A percentile compares a stretch with the other conserved stretches of the same genome.
These are phyloP conservation scores for Neurospora pannonica DNA, from an alignment of 495 filamentous ascomycete species.

Conservation along the genomic window DNA sequence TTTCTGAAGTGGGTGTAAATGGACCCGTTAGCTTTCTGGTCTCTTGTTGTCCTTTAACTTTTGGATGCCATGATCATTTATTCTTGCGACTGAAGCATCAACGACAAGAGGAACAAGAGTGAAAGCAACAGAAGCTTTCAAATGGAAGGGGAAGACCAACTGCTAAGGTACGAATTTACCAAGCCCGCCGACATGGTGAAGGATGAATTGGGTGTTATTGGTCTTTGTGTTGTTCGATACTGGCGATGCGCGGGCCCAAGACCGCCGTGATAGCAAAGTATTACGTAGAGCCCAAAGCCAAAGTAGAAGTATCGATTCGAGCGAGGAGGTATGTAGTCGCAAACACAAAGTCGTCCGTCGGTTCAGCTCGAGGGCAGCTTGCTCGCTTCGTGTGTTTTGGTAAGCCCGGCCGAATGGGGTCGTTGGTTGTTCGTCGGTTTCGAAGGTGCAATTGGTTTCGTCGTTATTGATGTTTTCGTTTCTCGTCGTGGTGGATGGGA, in stretches of 20 bases:
- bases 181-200: constrained; percentile 4
- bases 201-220: neutral
- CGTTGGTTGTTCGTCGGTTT: neutral
- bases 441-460: neutral
- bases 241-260: neutral
- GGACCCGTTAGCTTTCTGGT: constrained; percentile 14
- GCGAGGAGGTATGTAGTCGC: neutral
- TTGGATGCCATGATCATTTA: neutral
- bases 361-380: neutral
- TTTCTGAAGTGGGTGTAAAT: constrained; percentile 46
- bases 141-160: neutral
- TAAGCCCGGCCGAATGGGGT: neutral
- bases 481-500: neutral
- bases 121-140: neutral
- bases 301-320: neutral
- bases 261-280: neutral
- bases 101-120: neutral
- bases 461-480: neutral
- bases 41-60: neutral
- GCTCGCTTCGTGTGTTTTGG: neutral
- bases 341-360: neutral
- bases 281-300: neutral
- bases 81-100: neutral
- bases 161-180: constrained; percentile 5
- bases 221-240: neutral